Base-by-base conservation (phyloP, 192 early-diverging fungal genomes). In the Backusella tuberculispora region DNA sequence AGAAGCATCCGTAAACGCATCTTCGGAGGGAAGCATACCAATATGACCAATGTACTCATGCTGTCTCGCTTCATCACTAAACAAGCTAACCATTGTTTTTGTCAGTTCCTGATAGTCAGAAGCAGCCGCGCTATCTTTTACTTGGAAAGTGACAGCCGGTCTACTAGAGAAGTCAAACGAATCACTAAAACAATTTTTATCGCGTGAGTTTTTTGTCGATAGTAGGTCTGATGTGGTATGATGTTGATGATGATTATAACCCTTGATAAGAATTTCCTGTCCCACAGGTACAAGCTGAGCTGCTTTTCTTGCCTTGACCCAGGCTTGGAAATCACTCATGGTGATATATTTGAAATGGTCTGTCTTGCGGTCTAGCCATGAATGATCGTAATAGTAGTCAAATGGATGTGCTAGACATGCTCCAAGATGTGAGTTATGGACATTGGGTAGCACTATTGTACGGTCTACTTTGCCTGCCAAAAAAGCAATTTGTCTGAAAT, bases 361-460 rank as follows among this genome's bases (percentile, higher is more conserved):
- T 10, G 63, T 63, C 34, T 82, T 82, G 15, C 67, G 63, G 7
- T 82, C 67, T 40, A 82, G 44, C 81, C 81, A 82, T 10, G 40
- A 47, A 19, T 71, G n/a, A 21, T 68, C 69, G 19, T 84, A 84
- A 48, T 84, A 84, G 44, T 75, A 84, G 38, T 68, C 50, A 65
- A 84, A 82, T 12, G 83, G 53, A 14, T 71, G 63, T 10, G 47
- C 64, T 44, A 72, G 60, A 68, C 83, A 84, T 0, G 77, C 75
- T 6, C 77, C 78, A 13, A 84, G 69, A 72, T 79, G 83, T 24
- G 80, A 82, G 38, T 64, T 63, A 40, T 74, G 56, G 6, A 84
- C 83, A 69, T 84, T 84, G 1, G 83, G 80, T n/a, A 84, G 46
- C 12, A 84, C 78, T n/a, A 84, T 82, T 2, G 75, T 84, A 12